Percentiles rank a stretch among this genome's conserved stretches.
These are phyloP conservation scores for Annulohypoxylon stygium DNA, from an alignment of 495 filamentous ascomycete genomes.

Conservation along the genomic window DNA sequence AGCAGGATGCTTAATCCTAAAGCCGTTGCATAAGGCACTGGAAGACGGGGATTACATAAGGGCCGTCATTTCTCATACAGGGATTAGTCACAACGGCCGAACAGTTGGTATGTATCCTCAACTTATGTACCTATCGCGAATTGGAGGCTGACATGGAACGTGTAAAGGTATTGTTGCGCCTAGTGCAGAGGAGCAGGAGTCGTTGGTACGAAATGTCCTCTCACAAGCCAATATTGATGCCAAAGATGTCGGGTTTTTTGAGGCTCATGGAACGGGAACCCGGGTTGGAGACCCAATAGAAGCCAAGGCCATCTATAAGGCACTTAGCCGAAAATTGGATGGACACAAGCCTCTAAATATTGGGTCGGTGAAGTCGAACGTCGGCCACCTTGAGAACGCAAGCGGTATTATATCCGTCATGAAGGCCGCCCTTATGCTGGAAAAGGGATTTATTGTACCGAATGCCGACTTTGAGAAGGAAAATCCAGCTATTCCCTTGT, in stretches of 20 bases:
- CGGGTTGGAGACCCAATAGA: conserved; percentile 62
- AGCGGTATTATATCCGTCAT: conserved; percentile 68
- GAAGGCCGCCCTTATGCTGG: conserved; percentile 68
- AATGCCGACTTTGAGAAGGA: conserved; percentile 65
- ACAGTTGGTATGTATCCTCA: conserved; percentile 58
- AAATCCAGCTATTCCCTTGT: conserved; percentile 65
- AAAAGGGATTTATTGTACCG: conserved; percentile 63
- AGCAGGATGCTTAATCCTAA: conserved; percentile 62
- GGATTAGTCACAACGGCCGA: conserved; percentile 69
- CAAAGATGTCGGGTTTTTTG: conserved; percentile 55
- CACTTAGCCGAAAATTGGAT: conserved; percentile 52
- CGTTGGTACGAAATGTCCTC: conserved; percentile 39
- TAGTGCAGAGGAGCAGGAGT: conserved; percentile 61
- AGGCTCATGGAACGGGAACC: conserved; percentile 53
- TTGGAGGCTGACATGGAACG: conserved; percentile 8
- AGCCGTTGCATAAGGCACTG: conserved; percentile 65
- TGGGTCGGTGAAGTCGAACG: conserved; percentile 70
- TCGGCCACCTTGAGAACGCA: conserved; percentile 69
- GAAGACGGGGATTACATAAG: conserved; percentile 68
- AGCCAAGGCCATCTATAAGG: conserved; percentile 56
- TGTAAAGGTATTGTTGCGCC: conserved; percentile 65
- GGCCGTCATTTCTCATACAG: conserved; percentile 66
- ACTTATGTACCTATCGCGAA: conserved; percentile 45
- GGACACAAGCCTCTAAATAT: conserved; percentile 57
- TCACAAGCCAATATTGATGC: conserved; percentile 54